Evolutionary conservation across 2,329 filamentous ascomycete species (phyloP).

Genomic region (Lachnellula willkommii): DNA sequence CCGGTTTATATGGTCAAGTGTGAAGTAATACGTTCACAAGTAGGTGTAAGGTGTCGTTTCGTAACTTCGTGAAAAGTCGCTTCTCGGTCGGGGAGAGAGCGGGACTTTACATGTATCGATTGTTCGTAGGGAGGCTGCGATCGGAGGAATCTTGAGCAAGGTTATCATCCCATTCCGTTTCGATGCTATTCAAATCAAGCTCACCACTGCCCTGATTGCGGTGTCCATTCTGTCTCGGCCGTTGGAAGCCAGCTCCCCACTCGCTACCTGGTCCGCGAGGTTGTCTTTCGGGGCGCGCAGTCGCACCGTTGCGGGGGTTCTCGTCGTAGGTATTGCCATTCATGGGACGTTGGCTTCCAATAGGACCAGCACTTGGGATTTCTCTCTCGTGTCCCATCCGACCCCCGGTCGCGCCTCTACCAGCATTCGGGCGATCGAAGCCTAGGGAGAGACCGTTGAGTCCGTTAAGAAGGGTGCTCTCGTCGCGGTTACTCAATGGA

Average conservation of each 20-base stretch:
- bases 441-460: constrained; percentile 56
- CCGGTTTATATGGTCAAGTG: constrained; percentile 15
- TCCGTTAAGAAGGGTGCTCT: constrained; percentile 39
- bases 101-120: constrained; percentile 24
- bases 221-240: constrained; percentile 54
- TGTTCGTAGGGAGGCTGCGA: constrained; percentile 22
- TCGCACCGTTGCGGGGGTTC: constrained; percentile 23
- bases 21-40: constrained; percentile 11
- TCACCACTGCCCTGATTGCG: constrained; percentile 53
- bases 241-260: constrained; percentile 54
- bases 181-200: constrained; percentile 28
- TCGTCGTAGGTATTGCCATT: constrained; percentile 30
- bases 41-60: constrained; percentile 23
- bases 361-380: constrained; percentile 47
- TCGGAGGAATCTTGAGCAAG: constrained; percentile 29
- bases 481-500: constrained; percentile 29
- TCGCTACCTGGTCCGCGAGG: constrained; percentile 52
- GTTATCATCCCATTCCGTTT: constrained; percentile 28
- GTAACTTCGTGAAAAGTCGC: constrained; percentile 27
- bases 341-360: constrained; percentile 58
- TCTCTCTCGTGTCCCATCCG: constrained; percentile 48
- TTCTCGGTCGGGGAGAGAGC: constrained; percentile 10
- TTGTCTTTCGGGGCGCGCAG: constrained; percentile 51
- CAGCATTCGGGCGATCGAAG: constrained; percentile 26
- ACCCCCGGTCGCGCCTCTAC: constrained; percentile 30